Evolutionary conservation across 805 yeast species (phyloP), one percentile per base, ranked within the genome.

Genomic region (Candida coleopterorum): DNA sequence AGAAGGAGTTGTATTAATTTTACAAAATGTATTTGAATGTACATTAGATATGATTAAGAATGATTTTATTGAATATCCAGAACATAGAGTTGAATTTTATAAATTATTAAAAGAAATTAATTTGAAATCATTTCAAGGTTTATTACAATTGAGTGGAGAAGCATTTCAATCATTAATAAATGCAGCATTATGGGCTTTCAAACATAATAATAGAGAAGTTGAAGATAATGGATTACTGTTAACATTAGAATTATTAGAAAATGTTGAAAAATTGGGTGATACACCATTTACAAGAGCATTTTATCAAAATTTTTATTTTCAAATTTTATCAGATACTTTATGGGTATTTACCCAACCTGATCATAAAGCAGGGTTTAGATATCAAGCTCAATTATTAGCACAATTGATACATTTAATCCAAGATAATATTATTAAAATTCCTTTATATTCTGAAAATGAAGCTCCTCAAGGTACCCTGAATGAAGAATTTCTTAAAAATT

Each of bases 131-230:
- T 93, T 93, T 72, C 74, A 77, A 40, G 95, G 97, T 1, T 72
- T 93, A 47, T 70, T 87, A 42, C 85, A 87, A 58, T 74, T 93
- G 45, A 94, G 97, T 8, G 90, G 94, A 3, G 88, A 79, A 44
- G 95, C 95, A 17, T 90, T 93, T 74, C 88, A 85, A 55, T 75
- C 87, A 41, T 82, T 93, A 39, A 79, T 93, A 42, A 90, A 88
- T 62, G 95, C 97, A 2, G 89, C 95, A 31, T 70, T 93, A 53
- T 93, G 99, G 99, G 97, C 97, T 0, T 85, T 93, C 60, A 90
- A 93, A 63, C 99, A 93, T 60, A 93, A 89, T 54, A 89, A 93
- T 62, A 79, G 97, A 59, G 97, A 90, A 38, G 97, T 93, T 38
- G 98, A 93, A 61, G 89, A 83, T 45, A 81, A 81, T 38, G 99